Evolutionary conservation across 495 filamentous ascomycete genomes (phyloP).

Genomic region (Penicillium canescens): DNA sequence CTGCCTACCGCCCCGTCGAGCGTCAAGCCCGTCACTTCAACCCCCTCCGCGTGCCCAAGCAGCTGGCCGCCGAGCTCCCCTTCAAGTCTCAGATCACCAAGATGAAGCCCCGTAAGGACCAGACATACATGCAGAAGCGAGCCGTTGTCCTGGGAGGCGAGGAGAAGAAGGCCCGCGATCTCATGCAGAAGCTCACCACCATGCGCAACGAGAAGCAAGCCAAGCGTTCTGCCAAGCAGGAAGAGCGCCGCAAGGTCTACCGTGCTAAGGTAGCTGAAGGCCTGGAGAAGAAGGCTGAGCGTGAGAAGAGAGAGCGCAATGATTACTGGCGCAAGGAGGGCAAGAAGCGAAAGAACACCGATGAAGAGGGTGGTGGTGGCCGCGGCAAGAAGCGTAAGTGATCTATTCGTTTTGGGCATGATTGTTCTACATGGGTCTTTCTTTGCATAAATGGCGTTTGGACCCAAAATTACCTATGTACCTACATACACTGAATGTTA

Average conservation of each 20-base stretch:
- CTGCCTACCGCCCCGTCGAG: constrained; percentile 78
- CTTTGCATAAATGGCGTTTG: constrained; percentile 32
- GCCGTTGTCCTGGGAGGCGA: constrained; percentile 82
- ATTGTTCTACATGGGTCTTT: constrained; percentile 14
- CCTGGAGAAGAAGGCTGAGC: constrained; percentile 74
- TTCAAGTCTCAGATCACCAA: constrained; percentile 88
- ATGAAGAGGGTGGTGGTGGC: constrained; percentile 63
- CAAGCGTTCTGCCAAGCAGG: constrained; percentile 79
- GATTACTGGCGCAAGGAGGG: constrained; percentile 94
- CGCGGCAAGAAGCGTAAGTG: constrained; percentile 67
- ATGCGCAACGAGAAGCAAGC: constrained; percentile 87
- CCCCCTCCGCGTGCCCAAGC: constrained; percentile 82
- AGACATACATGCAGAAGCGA: constrained; percentile 92
- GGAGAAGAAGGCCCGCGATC: constrained; percentile 82
- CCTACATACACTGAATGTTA: constrained; percentile 6
- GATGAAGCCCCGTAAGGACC: constrained; percentile 74
- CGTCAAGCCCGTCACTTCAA: constrained; percentile 87
- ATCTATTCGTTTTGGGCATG: constrained; percentile 25
- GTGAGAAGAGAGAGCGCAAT: constrained; percentile 87
- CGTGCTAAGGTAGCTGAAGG: constrained; percentile 76
- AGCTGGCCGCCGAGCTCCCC: constrained; percentile 81
- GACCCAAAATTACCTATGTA: constrained; percentile 18
- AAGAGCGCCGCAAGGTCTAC: constrained; percentile 76
- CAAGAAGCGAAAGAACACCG: constrained; percentile 78
- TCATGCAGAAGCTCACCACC: constrained; percentile 92